phyloP scores from a whole-genome alignment of 2,329 filamentous ascomycete species.

The Penicillium sp. region DNA sequence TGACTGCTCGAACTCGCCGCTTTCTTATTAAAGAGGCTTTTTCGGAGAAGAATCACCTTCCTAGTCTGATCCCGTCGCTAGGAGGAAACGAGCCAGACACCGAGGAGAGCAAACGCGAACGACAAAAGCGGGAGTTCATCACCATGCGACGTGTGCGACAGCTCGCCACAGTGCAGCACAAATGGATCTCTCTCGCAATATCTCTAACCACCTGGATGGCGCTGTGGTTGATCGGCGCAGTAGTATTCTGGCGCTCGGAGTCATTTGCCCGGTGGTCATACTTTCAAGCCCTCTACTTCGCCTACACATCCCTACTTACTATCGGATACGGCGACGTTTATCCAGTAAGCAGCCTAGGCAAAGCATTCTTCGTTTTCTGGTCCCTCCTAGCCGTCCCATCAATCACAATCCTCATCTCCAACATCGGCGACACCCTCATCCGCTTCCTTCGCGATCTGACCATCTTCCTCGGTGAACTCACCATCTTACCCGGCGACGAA shows the following conservation, averaged over 20 bases:
- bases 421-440: conserved; percentile 44
- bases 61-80: conserved; percentile 16
- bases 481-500: conserved; percentile 53
- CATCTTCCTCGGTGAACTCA: conserved; percentile 55
- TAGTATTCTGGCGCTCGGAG: conserved; percentile 39
- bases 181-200: conserved; percentile 41
- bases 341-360: conserved; percentile 34
- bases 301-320: conserved; percentile 39
- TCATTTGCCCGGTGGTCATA: conserved; percentile 34
- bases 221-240: conserved; percentile 45
- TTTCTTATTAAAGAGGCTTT: conserved; percentile 28
- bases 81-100: conserved; percentile 2
- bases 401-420: conserved; percentile 42
- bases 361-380: conserved; percentile 43
- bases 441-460: conserved; percentile 55
- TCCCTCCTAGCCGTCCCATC: conserved; percentile 41
- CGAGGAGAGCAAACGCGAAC: conserved; percentile 19
- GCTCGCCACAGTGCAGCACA: conserved; percentile 40
- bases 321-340: conserved; percentile 43
- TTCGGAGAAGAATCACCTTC: conserved; percentile 13
- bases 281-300: conserved; percentile 40
- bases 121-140: conserved; percentile 39
- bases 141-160: conserved; percentile 49
- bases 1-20: conserved; percentile 35
- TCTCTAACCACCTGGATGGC: conserved; percentile 41